Evolutionary conservation across 495 filamentous ascomycete species (phyloP).

Genomic region (Clohesyomyces aquaticus): DNA sequence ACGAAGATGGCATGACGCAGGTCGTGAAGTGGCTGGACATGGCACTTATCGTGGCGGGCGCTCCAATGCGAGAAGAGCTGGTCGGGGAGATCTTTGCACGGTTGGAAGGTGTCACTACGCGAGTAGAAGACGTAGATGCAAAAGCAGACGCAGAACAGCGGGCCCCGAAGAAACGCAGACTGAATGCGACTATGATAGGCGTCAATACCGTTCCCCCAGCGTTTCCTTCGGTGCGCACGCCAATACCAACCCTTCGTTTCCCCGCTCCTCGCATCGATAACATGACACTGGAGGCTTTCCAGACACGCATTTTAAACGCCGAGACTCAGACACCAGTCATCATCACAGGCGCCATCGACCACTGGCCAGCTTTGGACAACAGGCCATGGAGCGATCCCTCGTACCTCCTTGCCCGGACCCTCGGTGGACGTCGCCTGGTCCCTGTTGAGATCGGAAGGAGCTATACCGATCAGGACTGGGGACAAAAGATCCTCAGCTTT

Average conservation of each 20-base stretch:
- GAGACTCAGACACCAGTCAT: slow-evolving; percentile 65
- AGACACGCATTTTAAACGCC: slow-evolving; percentile 60
- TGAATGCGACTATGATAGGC: too few species aligned
- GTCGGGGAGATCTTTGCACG: slow-evolving; percentile 59
- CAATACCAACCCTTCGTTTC: slow-evolving; percentile 2
- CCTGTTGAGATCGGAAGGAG: slow-evolving; percentile 88
- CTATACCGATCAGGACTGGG: slow-evolving; percentile 87
- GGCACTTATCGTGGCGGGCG: slow-evolving; percentile 81
- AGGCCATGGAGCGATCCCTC: slow-evolving; percentile 71
- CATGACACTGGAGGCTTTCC: slow-evolving; percentile 61
- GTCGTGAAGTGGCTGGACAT: slow-evolving; percentile 74
- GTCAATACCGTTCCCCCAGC: too few species aligned
- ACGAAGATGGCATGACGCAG: slow-evolving; percentile 43
- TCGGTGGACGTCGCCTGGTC: slow-evolving; percentile 76
- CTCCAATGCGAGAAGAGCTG: slow-evolving; percentile 63
- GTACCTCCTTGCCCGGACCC: slow-evolving; percentile 76
- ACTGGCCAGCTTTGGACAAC: slow-evolving; percentile 80
- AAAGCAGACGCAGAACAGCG: slow-evolving; percentile 15
- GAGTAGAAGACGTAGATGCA: neutral
- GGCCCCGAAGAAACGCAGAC: neutral
- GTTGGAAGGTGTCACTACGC: slow-evolving; percentile 46
- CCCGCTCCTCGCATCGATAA: slow-evolving; percentile 28
- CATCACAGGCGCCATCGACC: slow-evolving; percentile 62
- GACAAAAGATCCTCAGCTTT: slow-evolving; percentile 80
- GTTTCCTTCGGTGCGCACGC: slow-evolving; percentile 17